A percentile compares a stretch with the other conserved stretches of the same genome.
These are phyloP conservation scores for Citrullus amarus DNA, from an alignment of 306 rosid genomes.

Conservation along the genomic window DNA sequence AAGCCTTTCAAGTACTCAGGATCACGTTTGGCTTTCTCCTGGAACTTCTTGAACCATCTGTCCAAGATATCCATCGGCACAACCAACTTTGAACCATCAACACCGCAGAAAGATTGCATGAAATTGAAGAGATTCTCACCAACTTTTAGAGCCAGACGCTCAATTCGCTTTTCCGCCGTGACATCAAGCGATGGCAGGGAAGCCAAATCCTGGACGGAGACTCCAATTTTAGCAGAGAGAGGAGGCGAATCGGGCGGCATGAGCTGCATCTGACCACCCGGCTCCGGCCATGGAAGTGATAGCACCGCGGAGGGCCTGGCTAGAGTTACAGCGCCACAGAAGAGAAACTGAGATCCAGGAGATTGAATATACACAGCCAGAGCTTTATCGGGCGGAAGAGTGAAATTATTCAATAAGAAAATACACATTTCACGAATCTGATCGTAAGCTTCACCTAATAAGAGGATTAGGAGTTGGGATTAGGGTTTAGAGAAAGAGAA, in stretches of 20 bases:
- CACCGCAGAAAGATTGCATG: constrained; percentile 89
- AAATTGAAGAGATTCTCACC: constrained; percentile 87
- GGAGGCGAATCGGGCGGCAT: constrained; percentile 50
- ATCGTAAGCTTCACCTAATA: constrained; percentile 70
- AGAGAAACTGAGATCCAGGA: constrained; percentile 69
- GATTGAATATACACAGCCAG: constrained; percentile 84
- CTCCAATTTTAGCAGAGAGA: constrained; percentile 77
- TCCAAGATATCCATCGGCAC: constrained; percentile 94
- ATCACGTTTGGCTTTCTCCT: constrained; percentile 11
- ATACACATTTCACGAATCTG: constrained; percentile 69
- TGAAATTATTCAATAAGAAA: constrained; percentile 62
- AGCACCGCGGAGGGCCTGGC: constrained; percentile 79
- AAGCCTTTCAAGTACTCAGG: constrained; percentile 11
- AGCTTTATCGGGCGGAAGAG: constrained; percentile 86
- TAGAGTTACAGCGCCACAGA: constrained; percentile 65
- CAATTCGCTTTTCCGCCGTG: constrained; percentile 51
- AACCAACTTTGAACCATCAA: constrained; percentile 68
- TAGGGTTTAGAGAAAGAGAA: background rate
- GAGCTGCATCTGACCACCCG: constrained; percentile 53
- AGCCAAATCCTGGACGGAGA: constrained; percentile 77
- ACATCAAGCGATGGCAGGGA: constrained; percentile 76
- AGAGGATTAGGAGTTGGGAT: constrained; percentile 10
- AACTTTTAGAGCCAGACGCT: constrained; percentile 64
- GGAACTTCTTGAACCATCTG: constrained; percentile 50
- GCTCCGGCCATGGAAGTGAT: constrained; percentile 62